A percentile compares a stretch with the other conserved stretches of the same genome.
These are phyloP conservation scores for Boletus coccyginus DNA, from an alignment of 768 basidiomycete species.

Conservation along the genomic window DNA sequence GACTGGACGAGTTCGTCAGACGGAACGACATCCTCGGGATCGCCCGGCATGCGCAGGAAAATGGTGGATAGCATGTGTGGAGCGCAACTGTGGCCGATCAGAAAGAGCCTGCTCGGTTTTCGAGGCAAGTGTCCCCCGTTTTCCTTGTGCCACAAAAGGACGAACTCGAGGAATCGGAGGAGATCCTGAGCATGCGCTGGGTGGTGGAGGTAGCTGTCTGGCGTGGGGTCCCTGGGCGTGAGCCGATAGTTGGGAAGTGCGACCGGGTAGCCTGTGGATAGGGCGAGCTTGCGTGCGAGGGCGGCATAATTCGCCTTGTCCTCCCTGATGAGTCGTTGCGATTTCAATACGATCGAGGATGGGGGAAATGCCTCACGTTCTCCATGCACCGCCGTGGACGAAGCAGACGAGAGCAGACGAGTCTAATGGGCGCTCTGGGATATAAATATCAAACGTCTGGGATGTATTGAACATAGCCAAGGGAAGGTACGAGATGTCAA, in stretches of 20 bases:
- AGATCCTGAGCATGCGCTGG: conserved; percentile 70
- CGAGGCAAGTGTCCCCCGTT: conserved; percentile 27
- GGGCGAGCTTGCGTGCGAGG: conserved; percentile 53
- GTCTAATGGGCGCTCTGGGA: conserved; percentile 24
- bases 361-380: conserved; percentile 47
- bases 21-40: conserved; percentile 38
- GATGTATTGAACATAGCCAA: conserved; percentile 25
- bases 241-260: conserved; percentile 79
- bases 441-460: conserved; percentile 57
- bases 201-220: conserved; percentile 47
- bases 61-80: conserved; percentile 78
- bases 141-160: conserved; percentile 41
- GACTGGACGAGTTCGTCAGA: conserved; percentile 37
- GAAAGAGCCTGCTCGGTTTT: conserved; percentile 44
- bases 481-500: conserved; percentile 37
- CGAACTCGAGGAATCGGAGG: conserved; percentile 57
- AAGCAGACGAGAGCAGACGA: conserved; percentile 57
- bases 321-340: conserved; percentile 45
- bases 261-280: conserved; percentile 52
- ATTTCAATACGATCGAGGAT: neutral
- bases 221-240: conserved; percentile 44
- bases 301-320: conserved; percentile 61
- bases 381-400: conserved; percentile 85
- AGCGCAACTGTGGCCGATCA: conserved; percentile 79
- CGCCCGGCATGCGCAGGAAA: conserved; percentile 49